These are phyloP conservation scores for Vanilla planifolia DNA, from an alignment of 106 monocot genomes.

Conservation along the genomic window DNA sequence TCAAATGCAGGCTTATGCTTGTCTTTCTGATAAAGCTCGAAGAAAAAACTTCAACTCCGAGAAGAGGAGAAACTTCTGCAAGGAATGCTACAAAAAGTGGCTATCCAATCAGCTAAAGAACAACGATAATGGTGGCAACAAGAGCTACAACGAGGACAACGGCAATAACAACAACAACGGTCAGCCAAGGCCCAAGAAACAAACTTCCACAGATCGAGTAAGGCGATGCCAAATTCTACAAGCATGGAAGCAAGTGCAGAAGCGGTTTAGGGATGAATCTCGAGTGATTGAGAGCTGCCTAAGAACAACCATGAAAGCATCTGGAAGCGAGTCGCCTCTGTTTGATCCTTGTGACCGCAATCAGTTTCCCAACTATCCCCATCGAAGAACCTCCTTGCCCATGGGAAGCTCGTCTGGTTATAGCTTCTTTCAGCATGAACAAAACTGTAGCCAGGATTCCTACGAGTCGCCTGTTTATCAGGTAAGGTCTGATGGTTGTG, in stretches of 20 bases:
- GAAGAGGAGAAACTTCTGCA: slow-evolving; percentile 43
- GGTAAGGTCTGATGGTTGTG: slow-evolving; percentile 10
- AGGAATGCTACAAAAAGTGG: slow-evolving; percentile 32
- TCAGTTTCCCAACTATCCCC: slow-evolving; percentile 43
- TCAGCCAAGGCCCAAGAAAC: not conserved
- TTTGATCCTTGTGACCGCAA: slow-evolving; percentile 49
- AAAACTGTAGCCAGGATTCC: slow-evolving; percentile 13
- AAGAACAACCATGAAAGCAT: slow-evolving; percentile 6
- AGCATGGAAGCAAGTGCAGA: slow-evolving; percentile 41
- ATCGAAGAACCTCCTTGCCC: slow-evolving; percentile 10
- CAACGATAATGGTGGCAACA: not conserved
- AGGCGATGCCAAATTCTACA: slow-evolving; percentile 4
- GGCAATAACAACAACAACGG: not conserved
- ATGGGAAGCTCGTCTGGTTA: not conserved
- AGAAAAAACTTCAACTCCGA: slow-evolving; percentile 50
- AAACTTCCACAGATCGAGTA: not conserved
- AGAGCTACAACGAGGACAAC: not conserved
- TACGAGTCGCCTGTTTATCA: slow-evolving; percentile 56
- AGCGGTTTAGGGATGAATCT: slow-evolving; percentile 54
- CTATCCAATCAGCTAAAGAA: slow-evolving; percentile 1
- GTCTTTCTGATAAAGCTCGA: slow-evolving; percentile 55
- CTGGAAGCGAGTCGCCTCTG: slow-evolving; percentile 29
- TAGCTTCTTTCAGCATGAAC: not conserved
- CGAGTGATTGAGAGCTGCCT: slow-evolving; percentile 59
- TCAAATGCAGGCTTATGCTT: slow-evolving; percentile 76